Evolutionary conservation across 768 basidiomycete genomes (phyloP).

Genomic region (Tubosaeta brunneosetosa): DNA sequence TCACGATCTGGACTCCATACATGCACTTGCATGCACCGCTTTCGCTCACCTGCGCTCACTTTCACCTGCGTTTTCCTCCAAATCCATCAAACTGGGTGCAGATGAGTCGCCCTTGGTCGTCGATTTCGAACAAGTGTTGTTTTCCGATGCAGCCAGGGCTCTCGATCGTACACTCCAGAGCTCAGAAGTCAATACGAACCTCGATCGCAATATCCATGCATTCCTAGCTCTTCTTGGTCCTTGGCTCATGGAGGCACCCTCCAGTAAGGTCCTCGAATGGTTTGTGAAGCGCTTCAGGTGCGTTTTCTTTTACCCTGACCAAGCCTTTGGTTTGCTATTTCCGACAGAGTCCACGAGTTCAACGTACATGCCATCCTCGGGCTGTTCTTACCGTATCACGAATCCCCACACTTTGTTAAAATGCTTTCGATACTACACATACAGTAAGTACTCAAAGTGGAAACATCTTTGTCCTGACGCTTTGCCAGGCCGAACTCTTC

Average conservation of each 20-base stretch:
- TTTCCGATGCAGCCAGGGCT: conserved; percentile 72
- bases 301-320: conserved; percentile 12
- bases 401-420: conserved; percentile 90
- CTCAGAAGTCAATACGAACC: conserved; percentile 52
- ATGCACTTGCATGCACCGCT: conserved; percentile 75
- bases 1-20: conserved; percentile 84
- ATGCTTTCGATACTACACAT: conserved; percentile 85
- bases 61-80: conserved; percentile 43
- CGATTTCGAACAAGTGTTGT: conserved; percentile 64
- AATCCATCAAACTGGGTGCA: conserved; percentile 6
- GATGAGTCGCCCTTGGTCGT: conserved; percentile 22
- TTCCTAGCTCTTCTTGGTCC: conserved; percentile 73
- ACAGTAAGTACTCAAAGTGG: conserved; percentile 40
- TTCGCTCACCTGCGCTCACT: conserved; percentile 67
- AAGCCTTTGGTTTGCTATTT: neutral
- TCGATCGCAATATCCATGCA: conserved; percentile 56
- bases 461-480: conserved; percentile 1
- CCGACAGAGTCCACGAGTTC: conserved; percentile 81
- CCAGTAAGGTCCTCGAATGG: conserved; percentile 90
- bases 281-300: conserved; percentile 90
- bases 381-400: conserved; percentile 91
- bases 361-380: conserved; percentile 75
- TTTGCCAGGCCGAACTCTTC: conserved; percentile 48
- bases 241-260: conserved; percentile 75
- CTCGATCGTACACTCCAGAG: conserved; percentile 77